Conservation (phyloP, 2,329 filamentous ascomycete species). For the Phyllosticta ampelicida region DNA sequence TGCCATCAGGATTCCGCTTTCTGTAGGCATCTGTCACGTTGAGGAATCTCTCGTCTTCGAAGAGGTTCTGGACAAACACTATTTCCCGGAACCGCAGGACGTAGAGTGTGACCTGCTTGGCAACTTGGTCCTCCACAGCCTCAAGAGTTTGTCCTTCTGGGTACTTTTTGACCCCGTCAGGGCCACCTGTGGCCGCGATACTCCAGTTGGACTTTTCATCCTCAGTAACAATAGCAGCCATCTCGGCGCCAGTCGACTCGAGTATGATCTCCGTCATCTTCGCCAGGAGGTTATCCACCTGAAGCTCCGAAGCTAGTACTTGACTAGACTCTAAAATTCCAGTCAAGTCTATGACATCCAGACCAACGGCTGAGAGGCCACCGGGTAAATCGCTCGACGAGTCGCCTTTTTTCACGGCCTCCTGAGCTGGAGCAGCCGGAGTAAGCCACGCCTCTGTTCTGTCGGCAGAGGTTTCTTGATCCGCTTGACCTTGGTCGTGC, state of each 20-base stretch:
- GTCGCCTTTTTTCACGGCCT: constrained; percentile 27
- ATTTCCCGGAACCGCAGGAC: constrained; percentile 65
- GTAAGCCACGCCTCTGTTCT: constrained; percentile 39
- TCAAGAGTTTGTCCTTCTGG: constrained; percentile 54
- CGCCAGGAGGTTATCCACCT: constrained; percentile 63
- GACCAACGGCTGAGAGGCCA: constrained; percentile 52
- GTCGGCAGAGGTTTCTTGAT: constrained; percentile 30
- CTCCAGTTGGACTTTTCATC: constrained; percentile 57
- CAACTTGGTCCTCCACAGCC: constrained; percentile 54
- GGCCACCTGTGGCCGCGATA: constrained; percentile 62
- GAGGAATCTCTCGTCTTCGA: constrained; percentile 66
- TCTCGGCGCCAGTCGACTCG: constrained; percentile 63
- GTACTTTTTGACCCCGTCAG: constrained; percentile 59
- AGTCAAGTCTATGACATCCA: constrained; percentile 75
- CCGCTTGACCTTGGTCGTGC: constrained; percentile 29
- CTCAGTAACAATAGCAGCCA: constrained; percentile 64
- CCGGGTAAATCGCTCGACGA: constrained; percentile 45
- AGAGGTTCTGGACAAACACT: constrained; percentile 62
- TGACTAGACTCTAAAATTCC: constrained; percentile 71
- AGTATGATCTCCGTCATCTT: constrained; percentile 76
- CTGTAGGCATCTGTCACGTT: constrained; percentile 63
- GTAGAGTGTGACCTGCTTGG: constrained; percentile 66
- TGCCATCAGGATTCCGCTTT: constrained; percentile 56
- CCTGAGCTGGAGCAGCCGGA: constrained; percentile 33
- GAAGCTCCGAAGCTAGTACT: constrained; percentile 66